Conservation (phyloP, 2,329 filamentous ascomycete genomes). For the Aureobasidium pullulans region DNA sequence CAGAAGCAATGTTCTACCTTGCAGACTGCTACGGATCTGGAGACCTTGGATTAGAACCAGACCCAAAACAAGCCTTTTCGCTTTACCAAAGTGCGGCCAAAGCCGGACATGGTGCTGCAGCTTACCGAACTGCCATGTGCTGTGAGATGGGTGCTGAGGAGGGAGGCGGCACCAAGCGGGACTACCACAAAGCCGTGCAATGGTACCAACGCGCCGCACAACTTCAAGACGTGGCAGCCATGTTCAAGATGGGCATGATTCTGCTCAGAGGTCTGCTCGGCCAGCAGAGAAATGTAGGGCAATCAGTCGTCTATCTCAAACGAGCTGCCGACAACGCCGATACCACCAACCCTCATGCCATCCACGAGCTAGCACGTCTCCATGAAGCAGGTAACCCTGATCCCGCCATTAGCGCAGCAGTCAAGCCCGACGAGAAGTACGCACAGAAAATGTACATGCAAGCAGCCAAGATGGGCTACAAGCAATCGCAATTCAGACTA, state of each 20-base stretch:
- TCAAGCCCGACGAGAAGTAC: conserved; percentile 75
- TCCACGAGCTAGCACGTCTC: conserved; percentile 72
- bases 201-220: conserved; percentile 95
- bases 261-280: conserved; percentile 88
- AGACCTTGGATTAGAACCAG: conserved; percentile 66
- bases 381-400: conserved; percentile 56
- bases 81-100: conserved; percentile 94
- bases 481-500: conserved; percentile 86
- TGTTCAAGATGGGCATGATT: conserved; percentile 99
- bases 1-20: conserved; percentile 87
- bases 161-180: conserved; percentile 83
- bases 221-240: conserved; percentile 82
- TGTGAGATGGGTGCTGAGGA: conserved; percentile 95
- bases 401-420: conserved; percentile 52
- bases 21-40: conserved; percentile 86
- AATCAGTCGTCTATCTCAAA: conserved; percentile 89
- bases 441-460: conserved; percentile 75
- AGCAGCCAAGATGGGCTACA: conserved; percentile 84
- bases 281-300: conserved; percentile 70
- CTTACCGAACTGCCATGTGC: conserved; percentile 92
- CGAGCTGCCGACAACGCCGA: conserved; percentile 84
- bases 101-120: conserved; percentile 73
- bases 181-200: conserved; percentile 89
- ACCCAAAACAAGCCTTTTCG: conserved; percentile 86
- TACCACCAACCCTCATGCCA: conserved; percentile 82